These are phyloP conservation scores for Grosmannia huntii DNA, from an alignment of 2,329 filamentous ascomycete species.

Conservation along the genomic window DNA sequence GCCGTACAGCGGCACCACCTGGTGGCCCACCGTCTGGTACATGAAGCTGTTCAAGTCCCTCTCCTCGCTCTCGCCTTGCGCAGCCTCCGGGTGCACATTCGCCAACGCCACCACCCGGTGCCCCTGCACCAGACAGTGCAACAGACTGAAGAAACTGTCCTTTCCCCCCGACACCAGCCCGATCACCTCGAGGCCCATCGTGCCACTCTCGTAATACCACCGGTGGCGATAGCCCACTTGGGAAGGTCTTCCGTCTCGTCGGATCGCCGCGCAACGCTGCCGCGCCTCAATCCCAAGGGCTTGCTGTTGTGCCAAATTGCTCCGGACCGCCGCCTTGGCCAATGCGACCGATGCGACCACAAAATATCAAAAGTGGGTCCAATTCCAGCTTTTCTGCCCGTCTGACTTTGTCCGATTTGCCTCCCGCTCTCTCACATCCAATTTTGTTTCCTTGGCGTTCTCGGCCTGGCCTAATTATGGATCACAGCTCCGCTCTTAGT, in stretches of 20 bases:
- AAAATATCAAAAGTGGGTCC: too few relatives aligned
- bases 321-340: too few relatives aligned
- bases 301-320: too few relatives aligned
- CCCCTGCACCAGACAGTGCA: constrained; percentile 79
- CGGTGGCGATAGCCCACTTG: too few relatives aligned
- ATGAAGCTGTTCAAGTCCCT: constrained; percentile 91
- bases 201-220: background rate
- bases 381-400: too few relatives aligned
- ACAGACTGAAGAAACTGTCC: constrained; percentile 85
- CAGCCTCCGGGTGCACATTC: constrained; percentile 59
- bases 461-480: background rate
- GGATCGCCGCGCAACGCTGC: too few relatives aligned
- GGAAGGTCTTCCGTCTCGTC: too few relatives aligned
- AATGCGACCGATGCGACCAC: too few relatives aligned
- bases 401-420: too few relatives aligned
- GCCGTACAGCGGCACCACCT: constrained; percentile 73
- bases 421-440: too few relatives aligned
- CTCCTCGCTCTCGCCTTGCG: constrained; percentile 25
- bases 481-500: background rate
- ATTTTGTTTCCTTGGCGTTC: background rate
- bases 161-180: constrained; percentile 93
- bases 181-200: constrained; percentile 55
- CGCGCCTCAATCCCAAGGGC: too few relatives aligned
- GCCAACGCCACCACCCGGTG: constrained; percentile 79
- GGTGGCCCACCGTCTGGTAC: constrained; percentile 96